Evolutionary conservation across 495 filamentous ascomycete genomes (phyloP).

Genomic region (Margaritispora aquatica): DNA sequence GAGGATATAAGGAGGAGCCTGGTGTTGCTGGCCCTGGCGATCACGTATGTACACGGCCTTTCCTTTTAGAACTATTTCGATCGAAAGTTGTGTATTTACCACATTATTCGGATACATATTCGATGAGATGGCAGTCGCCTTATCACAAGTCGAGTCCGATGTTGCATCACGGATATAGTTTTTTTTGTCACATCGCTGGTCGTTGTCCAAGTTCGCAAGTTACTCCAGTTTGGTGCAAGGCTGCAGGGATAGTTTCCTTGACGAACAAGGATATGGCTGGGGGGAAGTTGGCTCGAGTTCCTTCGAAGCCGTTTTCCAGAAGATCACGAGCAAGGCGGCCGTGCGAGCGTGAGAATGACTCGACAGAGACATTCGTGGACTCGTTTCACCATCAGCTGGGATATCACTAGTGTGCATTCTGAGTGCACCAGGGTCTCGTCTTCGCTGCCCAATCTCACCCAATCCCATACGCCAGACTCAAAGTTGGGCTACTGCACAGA

Average conservation of each 20-base stretch:
- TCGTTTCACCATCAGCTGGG: slow-evolving; percentile 19
- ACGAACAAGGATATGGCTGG: not conserved
- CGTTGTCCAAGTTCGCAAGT: slow-evolving; percentile 14
- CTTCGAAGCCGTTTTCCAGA: slow-evolving; percentile 23
- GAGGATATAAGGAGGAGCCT: slow-evolving; percentile 26
- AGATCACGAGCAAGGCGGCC: slow-evolving; percentile 15
- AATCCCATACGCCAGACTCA: slow-evolving; percentile 12
- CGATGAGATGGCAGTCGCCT: not conserved
- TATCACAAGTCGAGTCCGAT: not conserved
- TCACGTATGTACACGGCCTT: slow-evolving; percentile 20
- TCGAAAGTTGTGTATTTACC: not conserved
- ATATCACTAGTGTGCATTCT: slow-evolving; percentile 4
- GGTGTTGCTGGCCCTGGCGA: slow-evolving; percentile 17
- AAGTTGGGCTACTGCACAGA: slow-evolving; percentile 8
- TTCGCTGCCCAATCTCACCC: slow-evolving; percentile 24
- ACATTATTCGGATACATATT: not conserved
- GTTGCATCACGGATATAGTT: slow-evolving; percentile 2
- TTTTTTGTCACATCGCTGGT: not conserved
- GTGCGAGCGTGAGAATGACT: slow-evolving; percentile 9
- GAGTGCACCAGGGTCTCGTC: slow-evolving; percentile 4
- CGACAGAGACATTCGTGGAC: slow-evolving; percentile 12
- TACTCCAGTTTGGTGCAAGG: slow-evolving; percentile 7
- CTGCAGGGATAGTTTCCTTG: not conserved
- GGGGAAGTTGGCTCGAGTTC: not conserved
- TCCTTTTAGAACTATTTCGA: not conserved